Base-by-base conservation (phyloP, 2,329 filamentous ascomycete genomes). In the Coniella lustricola region DNA sequence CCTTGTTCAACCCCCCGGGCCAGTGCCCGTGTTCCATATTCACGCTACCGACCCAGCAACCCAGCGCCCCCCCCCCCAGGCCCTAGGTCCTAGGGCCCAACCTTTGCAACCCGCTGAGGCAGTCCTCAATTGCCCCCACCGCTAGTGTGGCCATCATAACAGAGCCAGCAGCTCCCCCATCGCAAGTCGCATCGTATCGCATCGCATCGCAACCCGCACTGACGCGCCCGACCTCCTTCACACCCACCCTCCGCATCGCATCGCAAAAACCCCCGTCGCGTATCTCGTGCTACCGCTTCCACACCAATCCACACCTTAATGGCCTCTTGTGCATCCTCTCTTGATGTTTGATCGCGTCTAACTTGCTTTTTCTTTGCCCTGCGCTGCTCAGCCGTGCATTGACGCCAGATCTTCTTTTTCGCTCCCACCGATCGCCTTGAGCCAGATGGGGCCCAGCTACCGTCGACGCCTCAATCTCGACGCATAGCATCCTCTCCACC, bases 381-480 rank as follows among this genome's bases (percentile, higher is more conserved):
- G 22, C 44, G 17, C 34, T 31, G 43, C 40, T 43, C 43, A 52
- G 50, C 33, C 50, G 35, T 32, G 21, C 46, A 42, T 40, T 38
- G 44, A 39, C 43, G 35, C 39, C 42, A 46, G 5, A 40, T 20
- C 7, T 21, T 13, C n/a, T n/a, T 29, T 29, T 29, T 29, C 25
- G 5, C 25, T 29, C 25, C 25, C n/a, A n/a, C 4, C 16, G 41
- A 9, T 13, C 29, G 22, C 22, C 41, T 66, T 51, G 54, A 59
- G 64, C 65, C 68, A 69, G 67, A 74, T 74, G 71, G 71, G 72
- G 25, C 70, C 64, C 65, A 60, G 58, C 56, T 52, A 55, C 42
- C 42, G 31, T 31, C 45, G 38, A 43, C 39, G 22, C 34, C 39
- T 46, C 34, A 18, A 18, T 31, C 35, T 10, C 44, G 34, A 47